Evolutionary conservation across 306 rosid species (phyloP), one percentile per base, ranked within the genome.

Genomic region (Dalbergia cultrata): DNA sequence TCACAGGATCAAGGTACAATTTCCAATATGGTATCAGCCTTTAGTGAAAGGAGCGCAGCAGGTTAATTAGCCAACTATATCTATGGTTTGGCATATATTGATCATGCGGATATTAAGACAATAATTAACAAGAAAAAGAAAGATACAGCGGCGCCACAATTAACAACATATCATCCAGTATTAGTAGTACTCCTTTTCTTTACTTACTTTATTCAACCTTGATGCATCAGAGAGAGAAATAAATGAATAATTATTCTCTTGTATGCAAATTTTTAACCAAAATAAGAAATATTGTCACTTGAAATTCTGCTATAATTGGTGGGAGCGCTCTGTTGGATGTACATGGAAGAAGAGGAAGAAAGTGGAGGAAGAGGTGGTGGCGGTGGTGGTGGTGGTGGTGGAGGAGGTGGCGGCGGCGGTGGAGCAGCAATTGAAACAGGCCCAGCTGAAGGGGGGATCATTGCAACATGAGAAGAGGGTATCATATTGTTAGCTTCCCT

Each of bases 401-500:
- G 87, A 0, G 85, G 76, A 1, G 90, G 90, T 0, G 87, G 90
- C 0, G 85, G 88, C 0, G 92, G 97, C 0, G 93, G 90, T 0
- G 89, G 89, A 17, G 88, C 78, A 11, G 88, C 87, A 22, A 86
- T 49, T 0, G 97, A 91, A 82, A 88, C 90, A 34, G 81, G 76
- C 10, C 77, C 90, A 11, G 88, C 57, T 8, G 91, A 79, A 70
- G 93, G 89, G 16, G 89, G 85, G 83, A 91, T 44, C 11, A 54
- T 81, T 76, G 80, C 14, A 67, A 82, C 41, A 39, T 78, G 17
- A 56, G 85, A 67, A 60, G 93, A 56, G 35, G 87, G 77, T 50
- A 83, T 69, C 35, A 86, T 72, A 67, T 75, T 74, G 57, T 75
- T 85, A 75, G 91, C 89, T 81, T 94, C 97, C 53, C 92, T 91